Conservation (phyloP, 2,329 filamentous ascomycete genomes). For the Chrysoporthe deuterocubensis region DNA sequence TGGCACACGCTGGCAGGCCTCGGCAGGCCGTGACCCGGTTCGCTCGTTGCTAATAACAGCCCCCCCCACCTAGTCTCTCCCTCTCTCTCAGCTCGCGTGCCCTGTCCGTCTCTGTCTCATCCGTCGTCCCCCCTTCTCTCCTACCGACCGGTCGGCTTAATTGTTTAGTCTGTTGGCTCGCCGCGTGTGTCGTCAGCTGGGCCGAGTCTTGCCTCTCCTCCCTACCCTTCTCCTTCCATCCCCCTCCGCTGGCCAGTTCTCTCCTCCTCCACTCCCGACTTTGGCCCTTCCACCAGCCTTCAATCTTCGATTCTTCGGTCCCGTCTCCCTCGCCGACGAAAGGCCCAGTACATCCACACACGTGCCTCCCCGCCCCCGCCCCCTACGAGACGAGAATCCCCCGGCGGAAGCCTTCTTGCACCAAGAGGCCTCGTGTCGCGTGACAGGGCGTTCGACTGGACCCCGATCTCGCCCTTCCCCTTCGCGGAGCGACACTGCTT, state of each 20-base stretch:
- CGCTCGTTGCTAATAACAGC: neutral
- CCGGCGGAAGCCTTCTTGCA: neutral
- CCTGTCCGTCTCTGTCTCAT: neutral
- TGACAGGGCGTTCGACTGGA: neutral
- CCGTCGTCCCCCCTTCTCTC: neutral
- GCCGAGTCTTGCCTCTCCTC: neutral
- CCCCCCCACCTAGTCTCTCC: too few species aligned
- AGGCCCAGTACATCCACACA: neutral
- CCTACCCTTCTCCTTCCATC: neutral
- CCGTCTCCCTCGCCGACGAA: neutral
- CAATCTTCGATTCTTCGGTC: neutral
- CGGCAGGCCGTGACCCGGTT: neutral
- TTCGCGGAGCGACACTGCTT: neutral
- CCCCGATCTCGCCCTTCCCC: neutral
- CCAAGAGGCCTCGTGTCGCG: conserved; percentile 4
- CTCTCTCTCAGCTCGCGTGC: too few species aligned
- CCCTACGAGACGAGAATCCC: neutral
- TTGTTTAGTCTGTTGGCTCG: neutral
- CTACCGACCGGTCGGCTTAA: neutral
- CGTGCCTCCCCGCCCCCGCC: neutral
- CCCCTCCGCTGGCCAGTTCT: neutral
- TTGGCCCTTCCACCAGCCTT: neutral
- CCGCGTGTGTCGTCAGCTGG: neutral
- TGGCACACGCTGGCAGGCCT: neutral
- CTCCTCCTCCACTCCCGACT: neutral